These are phyloP conservation scores for Zea luxurians DNA, from an alignment of 176 grass and related monocot genomes.

Conservation along the genomic window DNA sequence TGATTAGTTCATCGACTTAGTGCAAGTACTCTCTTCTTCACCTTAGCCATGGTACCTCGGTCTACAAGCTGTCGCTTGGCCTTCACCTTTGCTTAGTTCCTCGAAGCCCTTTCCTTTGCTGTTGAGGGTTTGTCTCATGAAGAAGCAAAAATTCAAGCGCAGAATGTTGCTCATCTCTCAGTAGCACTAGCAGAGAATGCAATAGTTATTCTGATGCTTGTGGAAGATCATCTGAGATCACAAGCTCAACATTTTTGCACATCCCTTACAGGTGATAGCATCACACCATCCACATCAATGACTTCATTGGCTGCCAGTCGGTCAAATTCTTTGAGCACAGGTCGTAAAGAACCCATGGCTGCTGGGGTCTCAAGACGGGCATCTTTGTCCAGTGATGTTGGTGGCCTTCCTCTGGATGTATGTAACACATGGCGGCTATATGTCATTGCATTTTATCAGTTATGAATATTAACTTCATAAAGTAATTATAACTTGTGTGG, in stretches of 20 bases:
- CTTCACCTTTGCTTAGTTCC: no score
- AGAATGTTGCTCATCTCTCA: conserved; percentile 93
- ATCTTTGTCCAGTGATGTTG: conserved; percentile 76
- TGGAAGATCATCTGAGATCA: conserved; percentile 95
- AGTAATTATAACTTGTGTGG: conserved; percentile 1
- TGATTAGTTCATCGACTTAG: no score
- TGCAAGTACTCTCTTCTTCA: no score
- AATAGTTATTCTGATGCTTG: conserved; percentile 95
- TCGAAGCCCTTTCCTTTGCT: no score
- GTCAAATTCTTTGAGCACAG: conserved; percentile 66
- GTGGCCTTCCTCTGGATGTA: conserved; percentile 95
- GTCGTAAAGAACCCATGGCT: conserved; percentile 55
- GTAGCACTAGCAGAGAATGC: conserved; percentile 97
- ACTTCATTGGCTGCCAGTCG: conserved; percentile 58
- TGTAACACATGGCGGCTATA: conserved; percentile 30
- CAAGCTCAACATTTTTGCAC: conserved; percentile 80
- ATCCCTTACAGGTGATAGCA: conserved; percentile 46
- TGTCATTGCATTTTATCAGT: conserved; percentile 20
- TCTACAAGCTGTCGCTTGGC: no score
- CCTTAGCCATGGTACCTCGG: no score
- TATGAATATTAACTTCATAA: conserved; percentile 31
- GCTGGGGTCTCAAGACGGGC: conserved; percentile 46
- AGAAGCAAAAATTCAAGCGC: conserved; percentile 89
- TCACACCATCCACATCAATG: conserved; percentile 47
- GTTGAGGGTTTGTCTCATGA: conserved; percentile 85